Evolutionary conservation across 108 stramenopile genomes (phyloP), one percentile per base, ranked within the genome.

Genomic region (Pseudonitzschia delicatissima): DNA sequence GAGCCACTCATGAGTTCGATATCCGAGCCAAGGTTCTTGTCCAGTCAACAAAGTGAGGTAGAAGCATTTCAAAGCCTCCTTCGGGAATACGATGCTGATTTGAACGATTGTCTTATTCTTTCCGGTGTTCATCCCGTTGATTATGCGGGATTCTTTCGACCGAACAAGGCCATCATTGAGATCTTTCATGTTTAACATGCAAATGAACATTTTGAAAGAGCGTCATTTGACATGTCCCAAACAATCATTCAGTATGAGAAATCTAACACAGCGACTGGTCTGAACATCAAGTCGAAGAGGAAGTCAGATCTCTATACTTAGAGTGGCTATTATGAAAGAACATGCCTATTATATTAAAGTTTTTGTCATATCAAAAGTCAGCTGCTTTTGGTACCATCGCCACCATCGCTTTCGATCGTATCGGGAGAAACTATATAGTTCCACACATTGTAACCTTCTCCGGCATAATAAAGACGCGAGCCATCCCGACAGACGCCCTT

Each of bases 401-500:
- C n/a, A n/a, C n/a, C n/a, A n/a, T n/a, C n/a, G n/a, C n/a, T n/a
- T n/a, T n/a, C n/a, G n/a, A n/a, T n/a, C n/a, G n/a, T n/a, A n/a
- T n/a, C n/a, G n/a, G 53, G 20, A n/a, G 53, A 55, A 27, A 45
- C 49, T 23, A 81, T 53, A 26, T 68, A 73, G 49, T 90, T 90
- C 75, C 72, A 83, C 5, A 87, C 83, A 26, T 80, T 45, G 48
- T 71, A 90, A 18, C 86, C 88, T 72, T 90, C 72, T 25, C 81
- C 86, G 49, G 65, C 61, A 50, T 84, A 83, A 44, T 76, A 74
- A 11, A 90, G 68, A 52, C 59, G 53, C 5, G 80, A 68, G 4
- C 78, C 76, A 36, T 82, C 71, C 5, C 52, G 57, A 26, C 84
- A 53, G 8, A 79, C 68, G 20, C 60, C 62, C 50, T 90, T 87